Conservation (phyloP, 495 filamentous ascomycete species). For the Tuber magnatum region DNA sequence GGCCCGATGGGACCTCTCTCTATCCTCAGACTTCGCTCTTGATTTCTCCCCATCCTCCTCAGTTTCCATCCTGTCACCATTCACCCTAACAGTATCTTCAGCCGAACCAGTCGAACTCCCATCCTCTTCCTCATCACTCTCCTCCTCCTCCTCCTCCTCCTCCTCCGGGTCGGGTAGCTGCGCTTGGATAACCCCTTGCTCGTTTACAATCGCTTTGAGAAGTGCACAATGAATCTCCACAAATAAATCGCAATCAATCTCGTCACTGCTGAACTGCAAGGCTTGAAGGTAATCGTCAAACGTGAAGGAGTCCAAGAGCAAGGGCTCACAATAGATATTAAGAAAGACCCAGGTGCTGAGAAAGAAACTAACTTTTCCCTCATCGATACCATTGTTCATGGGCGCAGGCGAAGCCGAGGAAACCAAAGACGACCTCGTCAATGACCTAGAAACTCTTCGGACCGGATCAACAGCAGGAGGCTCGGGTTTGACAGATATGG, state of each 20-base stretch:
- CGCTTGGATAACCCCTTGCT: slow-evolving; percentile 68
- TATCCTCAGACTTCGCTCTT: slow-evolving; percentile 42
- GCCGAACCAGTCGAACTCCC: slow-evolving; percentile 17
- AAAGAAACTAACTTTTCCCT: slow-evolving; percentile 36
- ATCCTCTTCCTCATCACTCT: slow-evolving; percentile 52
- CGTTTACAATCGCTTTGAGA: slow-evolving; percentile 75
- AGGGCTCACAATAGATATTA: slow-evolving; percentile 91
- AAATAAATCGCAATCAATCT: slow-evolving; percentile 77
- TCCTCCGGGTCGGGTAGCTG: slow-evolving; percentile 68
- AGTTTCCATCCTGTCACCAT: slow-evolving; percentile 36
- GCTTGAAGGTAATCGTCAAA: slow-evolving; percentile 94
- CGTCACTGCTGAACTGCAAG: slow-evolving; percentile 68
- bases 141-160: slow-evolving; percentile 57
- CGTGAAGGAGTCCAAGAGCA: slow-evolving; percentile 88
- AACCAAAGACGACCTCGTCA: slow-evolving; percentile 25
- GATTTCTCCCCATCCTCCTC: slow-evolving; percentile 43
- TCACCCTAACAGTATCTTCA: slow-evolving; percentile 35
- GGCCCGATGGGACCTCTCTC: slow-evolving; percentile 60
- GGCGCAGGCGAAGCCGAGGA: slow-evolving; percentile 29
- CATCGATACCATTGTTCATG: slow-evolving; percentile 34
- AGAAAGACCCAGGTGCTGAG: slow-evolving; percentile 77
- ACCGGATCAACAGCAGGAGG: slow-evolving; percentile 27
- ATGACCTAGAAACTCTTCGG: slow-evolving; percentile 37
- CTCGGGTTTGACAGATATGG: slow-evolving; percentile 42
- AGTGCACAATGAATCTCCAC: slow-evolving; percentile 87